These are phyloP conservation scores for Meyerozyma smithsonii DNA, from an alignment of 1,139 yeast genomes.

Conservation along the genomic window DNA sequence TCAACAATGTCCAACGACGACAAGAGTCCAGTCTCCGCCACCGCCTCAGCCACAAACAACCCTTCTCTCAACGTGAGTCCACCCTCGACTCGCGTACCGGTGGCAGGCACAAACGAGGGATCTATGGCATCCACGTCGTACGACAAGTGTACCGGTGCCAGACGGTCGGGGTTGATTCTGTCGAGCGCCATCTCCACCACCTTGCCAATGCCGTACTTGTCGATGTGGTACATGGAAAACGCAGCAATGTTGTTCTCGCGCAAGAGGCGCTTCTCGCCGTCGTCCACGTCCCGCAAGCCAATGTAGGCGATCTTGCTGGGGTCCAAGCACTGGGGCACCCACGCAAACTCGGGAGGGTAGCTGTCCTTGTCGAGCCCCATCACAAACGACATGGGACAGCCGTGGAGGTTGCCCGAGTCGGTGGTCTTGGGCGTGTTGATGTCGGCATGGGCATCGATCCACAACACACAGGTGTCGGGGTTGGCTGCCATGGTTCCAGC, in stretches of 20 bases:
- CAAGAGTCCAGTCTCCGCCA: constrained; percentile 83
- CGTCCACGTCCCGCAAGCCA: constrained; percentile 91
- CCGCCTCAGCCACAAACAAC: constrained; percentile 83
- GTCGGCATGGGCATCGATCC: constrained; percentile 99
- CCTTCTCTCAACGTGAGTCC: constrained; percentile 95
- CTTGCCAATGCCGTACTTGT: constrained; percentile 85
- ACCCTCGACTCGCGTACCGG: constrained; percentile 97
- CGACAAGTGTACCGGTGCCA: constrained; percentile 77
- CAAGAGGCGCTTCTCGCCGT: constrained; percentile 73
- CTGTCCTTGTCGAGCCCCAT: constrained; percentile 66
- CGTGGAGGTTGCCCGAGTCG: constrained; percentile 88
- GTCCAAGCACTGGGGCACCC: constrained; percentile 75
- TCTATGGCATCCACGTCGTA: constrained; percentile 97
- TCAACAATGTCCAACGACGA: constrained; percentile 90
- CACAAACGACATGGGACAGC: constrained; percentile 91
- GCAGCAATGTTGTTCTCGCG: constrained; percentile 74
- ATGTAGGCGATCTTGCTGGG: constrained; percentile 81
- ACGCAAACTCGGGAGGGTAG: constrained; percentile 65
- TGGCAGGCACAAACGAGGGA: constrained; percentile 91
- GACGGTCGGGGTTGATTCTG: constrained; percentile 69
- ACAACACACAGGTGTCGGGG: constrained; percentile 85
- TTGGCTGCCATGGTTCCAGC: constrained; percentile 73
- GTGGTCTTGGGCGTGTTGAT: constrained; percentile 88
- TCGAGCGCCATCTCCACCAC: constrained; percentile 91
- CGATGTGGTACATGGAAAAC: constrained; percentile 93